phyloP scores from a whole-genome alignment of 2,329 filamentous ascomycete genomes.

The Thelonectria blattea region DNA sequence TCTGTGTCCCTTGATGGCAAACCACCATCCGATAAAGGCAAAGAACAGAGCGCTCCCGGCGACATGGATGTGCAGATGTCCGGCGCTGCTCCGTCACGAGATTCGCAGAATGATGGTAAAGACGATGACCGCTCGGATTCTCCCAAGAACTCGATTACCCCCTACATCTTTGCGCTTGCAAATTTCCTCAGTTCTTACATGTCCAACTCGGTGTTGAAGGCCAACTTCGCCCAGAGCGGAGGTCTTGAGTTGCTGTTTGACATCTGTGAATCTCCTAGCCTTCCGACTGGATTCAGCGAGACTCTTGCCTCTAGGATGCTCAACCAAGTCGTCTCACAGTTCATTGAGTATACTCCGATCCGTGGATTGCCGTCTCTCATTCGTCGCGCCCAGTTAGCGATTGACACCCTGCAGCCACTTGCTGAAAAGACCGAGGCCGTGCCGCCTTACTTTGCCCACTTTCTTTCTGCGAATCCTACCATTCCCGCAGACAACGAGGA shows the following conservation, averaged over 20 bases:
- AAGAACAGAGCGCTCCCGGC: constrained; percentile 44
- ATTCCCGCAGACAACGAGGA: constrained; percentile 42
- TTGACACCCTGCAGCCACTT: constrained; percentile 72
- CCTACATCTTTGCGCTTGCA: constrained; percentile 77
- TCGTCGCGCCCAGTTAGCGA: constrained; percentile 71
- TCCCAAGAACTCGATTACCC: constrained; percentile 54
- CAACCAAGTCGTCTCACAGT: constrained; percentile 73
- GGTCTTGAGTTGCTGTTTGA: constrained; percentile 86
- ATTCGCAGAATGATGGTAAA: constrained; percentile 20
- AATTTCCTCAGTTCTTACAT: constrained; percentile 80
- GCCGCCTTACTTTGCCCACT: constrained; percentile 74
- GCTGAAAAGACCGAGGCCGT: constrained; percentile 55
- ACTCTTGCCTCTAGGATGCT: constrained; percentile 72
- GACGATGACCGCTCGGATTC: constrained; percentile 32
- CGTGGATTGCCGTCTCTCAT: constrained; percentile 83
- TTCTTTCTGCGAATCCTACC: constrained; percentile 56
- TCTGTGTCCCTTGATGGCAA: constrained; percentile 38
- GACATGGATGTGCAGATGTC: constrained; percentile 70
- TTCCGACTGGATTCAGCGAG: constrained; percentile 68
- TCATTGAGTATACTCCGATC: constrained; percentile 82
- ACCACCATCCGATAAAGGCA: constrained; percentile 45
- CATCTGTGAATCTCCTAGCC: constrained; percentile 79
- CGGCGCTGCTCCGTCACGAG: constrained; percentile 50
- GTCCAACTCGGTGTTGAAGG: constrained; percentile 74
- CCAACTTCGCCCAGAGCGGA: constrained; percentile 76